These are phyloP conservation scores for Magnusiomyces fungicola DNA, from an alignment of 1,139 yeast species.

Conservation along the genomic window DNA sequence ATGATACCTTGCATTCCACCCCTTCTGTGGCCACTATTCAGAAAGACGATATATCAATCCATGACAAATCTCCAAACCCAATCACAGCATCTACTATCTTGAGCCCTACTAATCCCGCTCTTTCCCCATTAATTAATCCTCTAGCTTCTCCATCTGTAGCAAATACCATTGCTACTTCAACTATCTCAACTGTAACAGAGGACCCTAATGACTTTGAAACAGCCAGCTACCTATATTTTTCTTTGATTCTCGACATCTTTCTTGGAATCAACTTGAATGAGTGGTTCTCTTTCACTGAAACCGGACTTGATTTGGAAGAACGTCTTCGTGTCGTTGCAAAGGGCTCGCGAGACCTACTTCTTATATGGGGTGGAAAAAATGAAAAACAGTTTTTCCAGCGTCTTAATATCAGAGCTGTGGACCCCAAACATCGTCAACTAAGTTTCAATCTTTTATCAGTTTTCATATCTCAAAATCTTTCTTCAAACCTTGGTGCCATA, in stretches of 20 bases:
- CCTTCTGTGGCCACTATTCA: not conserved
- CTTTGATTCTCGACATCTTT: conserved; percentile 19
- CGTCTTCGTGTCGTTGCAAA: conserved; percentile 42
- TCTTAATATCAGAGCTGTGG: conserved; percentile 4
- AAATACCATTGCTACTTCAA: not conserved
- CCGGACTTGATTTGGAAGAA: conserved; percentile 12
- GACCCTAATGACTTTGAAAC: conserved; percentile 12
- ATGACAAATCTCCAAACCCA: no score
- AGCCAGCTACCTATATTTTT: conserved; percentile 12
- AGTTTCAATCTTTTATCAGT: conserved; percentile 10
- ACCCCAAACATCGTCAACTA: conserved; percentile 9
- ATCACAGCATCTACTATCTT: not conserved
- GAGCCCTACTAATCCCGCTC: not conserved
- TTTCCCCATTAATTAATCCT: not conserved
- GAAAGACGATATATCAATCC: no score
- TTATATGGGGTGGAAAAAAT: conserved; percentile 25
- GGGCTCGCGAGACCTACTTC: conserved; percentile 39
- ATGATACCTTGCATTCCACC: not conserved
- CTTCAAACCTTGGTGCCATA: conserved; percentile 6
- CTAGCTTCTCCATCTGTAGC: not conserved
- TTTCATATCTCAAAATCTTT: conserved; percentile 5
- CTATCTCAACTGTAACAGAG: not conserved
- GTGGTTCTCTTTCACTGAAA: conserved; percentile 13
- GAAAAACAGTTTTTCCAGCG: conserved; percentile 10
- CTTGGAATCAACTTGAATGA: conserved; percentile 4